A percentile compares a stretch with the other conserved stretches of the same genome.
Conservation (phyloP, 495 filamentous ascomycete genomes). For the Letharia lupina region DNA sequence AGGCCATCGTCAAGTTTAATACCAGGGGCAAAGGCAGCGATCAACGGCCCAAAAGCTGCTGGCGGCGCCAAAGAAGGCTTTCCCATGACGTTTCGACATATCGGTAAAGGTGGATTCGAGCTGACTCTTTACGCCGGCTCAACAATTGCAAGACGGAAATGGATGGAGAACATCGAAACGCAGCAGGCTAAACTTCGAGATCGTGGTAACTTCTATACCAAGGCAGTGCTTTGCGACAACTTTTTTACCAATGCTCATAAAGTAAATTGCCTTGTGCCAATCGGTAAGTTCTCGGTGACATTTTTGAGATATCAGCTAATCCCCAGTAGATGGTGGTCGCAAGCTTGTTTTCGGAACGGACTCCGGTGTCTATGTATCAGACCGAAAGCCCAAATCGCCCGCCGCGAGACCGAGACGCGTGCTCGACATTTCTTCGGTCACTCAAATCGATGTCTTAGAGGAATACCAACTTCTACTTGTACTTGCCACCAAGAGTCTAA, state of each 20-base stretch:
- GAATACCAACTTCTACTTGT: conserved; percentile 87
- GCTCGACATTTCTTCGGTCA: conserved; percentile 78
- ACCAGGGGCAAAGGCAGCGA: conserved; percentile 55
- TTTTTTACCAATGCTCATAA: conserved; percentile 77
- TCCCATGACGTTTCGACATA: conserved; percentile 95
- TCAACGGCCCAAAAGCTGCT: conserved; percentile 38
- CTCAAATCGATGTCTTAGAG: conserved; percentile 92
- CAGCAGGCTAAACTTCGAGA: conserved; percentile 80
- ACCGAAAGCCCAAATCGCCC: conserved; percentile 80
- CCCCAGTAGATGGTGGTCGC: conserved; percentile 68
- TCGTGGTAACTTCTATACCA: conserved; percentile 88
- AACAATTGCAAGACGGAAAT: conserved; percentile 75
- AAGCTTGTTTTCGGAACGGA: conserved; percentile 94
- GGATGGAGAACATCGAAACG: conserved; percentile 88
- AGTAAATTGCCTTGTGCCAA: conserved; percentile 88
- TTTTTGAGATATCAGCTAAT: conserved; percentile 29
- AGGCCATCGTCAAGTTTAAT: conserved; percentile 83
- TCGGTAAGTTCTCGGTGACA: conserved; percentile 48
- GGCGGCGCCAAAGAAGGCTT: conserved; percentile 60
- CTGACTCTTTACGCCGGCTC: conserved; percentile 80
- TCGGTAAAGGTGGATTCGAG: conserved; percentile 95
- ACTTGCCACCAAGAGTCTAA: conserved; percentile 83
- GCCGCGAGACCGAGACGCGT: conserved; percentile 68
- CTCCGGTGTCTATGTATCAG: conserved; percentile 81
- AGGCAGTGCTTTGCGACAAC: conserved; percentile 70